phyloP scores from a whole-genome alignment of 2,329 filamentous ascomycete species.

The Blumeria hordei region DNA sequence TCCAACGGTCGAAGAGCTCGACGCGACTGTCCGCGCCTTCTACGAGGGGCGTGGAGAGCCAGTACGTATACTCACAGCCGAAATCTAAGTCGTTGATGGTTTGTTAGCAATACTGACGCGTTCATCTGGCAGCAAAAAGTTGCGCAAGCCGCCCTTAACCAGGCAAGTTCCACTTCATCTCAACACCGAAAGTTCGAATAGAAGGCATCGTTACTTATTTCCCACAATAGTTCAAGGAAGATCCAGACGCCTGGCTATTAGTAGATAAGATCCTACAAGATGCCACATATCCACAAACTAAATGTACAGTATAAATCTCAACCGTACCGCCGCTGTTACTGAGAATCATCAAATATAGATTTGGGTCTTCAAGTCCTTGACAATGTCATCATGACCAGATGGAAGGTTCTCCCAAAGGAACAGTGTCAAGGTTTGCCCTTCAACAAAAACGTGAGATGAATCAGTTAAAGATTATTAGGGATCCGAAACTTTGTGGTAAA shows the following conservation, averaged over 20 bases:
- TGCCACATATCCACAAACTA: slow-evolving; percentile 82
- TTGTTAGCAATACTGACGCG: slow-evolving; percentile 16
- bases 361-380: slow-evolving; percentile 90
- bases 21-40: slow-evolving; percentile 87
- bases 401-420: slow-evolving; percentile 90
- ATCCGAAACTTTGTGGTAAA: slow-evolving; percentile 98
- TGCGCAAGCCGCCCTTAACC: slow-evolving; percentile 78
- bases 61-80: slow-evolving; percentile 27
- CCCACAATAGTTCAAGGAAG: slow-evolving; percentile 70
- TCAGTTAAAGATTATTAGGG: slow-evolving; percentile 26
- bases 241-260: slow-evolving; percentile 90
- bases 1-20: slow-evolving; percentile 74
- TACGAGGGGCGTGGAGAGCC: slow-evolving; percentile 90
- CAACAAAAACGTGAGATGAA: not conserved
- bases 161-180: slow-evolving; percentile 28
- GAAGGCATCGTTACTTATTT: slow-evolving; percentile 7
- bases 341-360: slow-evolving; percentile 26
- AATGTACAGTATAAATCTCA: slow-evolving; percentile 38
- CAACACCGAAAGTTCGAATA: not conserved
- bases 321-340: not conserved
- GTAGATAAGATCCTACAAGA: slow-evolving; percentile 93
- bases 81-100: not conserved
- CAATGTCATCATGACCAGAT: slow-evolving; percentile 95
- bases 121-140: slow-evolving; percentile 58
- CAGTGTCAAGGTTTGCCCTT: slow-evolving; percentile 58